These are phyloP conservation scores for Talaromyces liani DNA, from an alignment of 495 filamentous ascomycete genomes.

Conservation along the genomic window DNA sequence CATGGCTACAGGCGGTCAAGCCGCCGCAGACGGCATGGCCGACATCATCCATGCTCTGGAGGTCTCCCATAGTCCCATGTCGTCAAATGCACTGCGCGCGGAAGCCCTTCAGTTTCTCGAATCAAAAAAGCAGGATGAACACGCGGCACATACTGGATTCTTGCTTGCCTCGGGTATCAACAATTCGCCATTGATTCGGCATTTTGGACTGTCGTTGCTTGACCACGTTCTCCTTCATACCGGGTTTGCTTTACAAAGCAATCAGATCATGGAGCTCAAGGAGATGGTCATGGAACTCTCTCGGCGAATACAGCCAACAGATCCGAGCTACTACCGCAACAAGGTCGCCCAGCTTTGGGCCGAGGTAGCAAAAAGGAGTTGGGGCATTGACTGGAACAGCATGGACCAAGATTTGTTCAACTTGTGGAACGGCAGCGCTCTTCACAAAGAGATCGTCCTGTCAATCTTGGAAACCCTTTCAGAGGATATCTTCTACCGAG, in stretches of 20 bases:
- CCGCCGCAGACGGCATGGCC: constrained; percentile 35
- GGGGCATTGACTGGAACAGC: constrained; percentile 84
- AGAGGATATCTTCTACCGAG: constrained; percentile 86
- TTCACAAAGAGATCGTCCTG: constrained; percentile 74
- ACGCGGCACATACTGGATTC: constrained; percentile 82
- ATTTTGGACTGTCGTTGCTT: constrained; percentile 86
- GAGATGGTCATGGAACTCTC: constrained; percentile 72
- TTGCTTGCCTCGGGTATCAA: constrained; percentile 63
- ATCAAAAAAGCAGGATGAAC: constrained; percentile 63
- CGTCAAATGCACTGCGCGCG: constrained; percentile 74
- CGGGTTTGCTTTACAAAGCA: constrained; percentile 61
- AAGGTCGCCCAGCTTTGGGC: constrained; percentile 96
- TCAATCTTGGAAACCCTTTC: constrained; percentile 85
- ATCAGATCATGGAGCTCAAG: constrained; percentile 58
- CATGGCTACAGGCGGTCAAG: constrained; percentile 34
- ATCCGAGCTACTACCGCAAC: constrained; percentile 80
- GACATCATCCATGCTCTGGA: constrained; percentile 75
- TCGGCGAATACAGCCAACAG: constrained; percentile 58
- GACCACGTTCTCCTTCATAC: constrained; percentile 81
- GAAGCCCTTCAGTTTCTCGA: constrained; percentile 81
- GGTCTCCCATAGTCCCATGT: constrained; percentile 75
- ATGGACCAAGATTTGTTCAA: constrained; percentile 82
- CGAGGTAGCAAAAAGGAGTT: constrained; percentile 86
- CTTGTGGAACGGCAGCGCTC: constrained; percentile 68
- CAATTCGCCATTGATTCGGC: constrained; percentile 74